Percentiles rank a stretch among this genome's conserved stretches.
Evolutionary conservation across 2,329 filamentous ascomycete genomes (phyloP).

Genomic region (Monilinia aucupariae): DNA sequence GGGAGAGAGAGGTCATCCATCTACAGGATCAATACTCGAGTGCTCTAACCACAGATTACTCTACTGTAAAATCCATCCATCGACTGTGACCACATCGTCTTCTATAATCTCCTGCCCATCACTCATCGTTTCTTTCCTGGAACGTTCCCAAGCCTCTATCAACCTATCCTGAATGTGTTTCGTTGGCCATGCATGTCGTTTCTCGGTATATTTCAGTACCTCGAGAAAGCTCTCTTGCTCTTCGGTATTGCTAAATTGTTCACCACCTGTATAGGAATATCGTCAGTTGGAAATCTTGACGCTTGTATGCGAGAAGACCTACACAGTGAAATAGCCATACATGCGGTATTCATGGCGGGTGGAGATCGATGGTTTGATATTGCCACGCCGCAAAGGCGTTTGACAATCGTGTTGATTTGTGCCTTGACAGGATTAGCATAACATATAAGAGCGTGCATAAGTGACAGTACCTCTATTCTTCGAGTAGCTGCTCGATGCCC

Average conservation of each 20-base stretch:
- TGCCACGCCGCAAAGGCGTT: slow-evolving; percentile 24
- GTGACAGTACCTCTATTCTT: slow-evolving; percentile 20
- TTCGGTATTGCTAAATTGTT: slow-evolving; percentile 31
- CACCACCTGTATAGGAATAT: slow-evolving; percentile 22
- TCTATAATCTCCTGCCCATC: neutral
- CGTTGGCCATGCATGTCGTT: slow-evolving; percentile 37
- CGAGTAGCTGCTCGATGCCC: slow-evolving; percentile 17
- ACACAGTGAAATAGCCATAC: slow-evolving; percentile 35
- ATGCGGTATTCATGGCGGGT: slow-evolving; percentile 34
- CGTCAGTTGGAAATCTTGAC: neutral
- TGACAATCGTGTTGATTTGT: slow-evolving; percentile 21
- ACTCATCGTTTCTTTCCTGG: neutral
- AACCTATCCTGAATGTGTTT: slow-evolving; percentile 32
- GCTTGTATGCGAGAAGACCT: neutral
- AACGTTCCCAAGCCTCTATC: slow-evolving; percentile 35
- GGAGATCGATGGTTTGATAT: slow-evolving; percentile 24
- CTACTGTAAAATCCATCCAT: neutral
- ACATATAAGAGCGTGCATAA: neutral
- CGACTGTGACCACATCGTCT: neutral
- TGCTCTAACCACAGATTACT: neutral
- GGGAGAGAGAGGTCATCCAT: too few species aligned
- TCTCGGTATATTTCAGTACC: slow-evolving; percentile 27
- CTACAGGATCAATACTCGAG: too few species aligned
- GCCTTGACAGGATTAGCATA: slow-evolving; percentile 11
- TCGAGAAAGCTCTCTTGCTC: slow-evolving; percentile 34